Percentiles rank a stretch among this genome's conserved stretches.
phyloP scores from a whole-genome alignment of 1,284 basidiomycete species.

The Xerocomus minutiporus region DNA sequence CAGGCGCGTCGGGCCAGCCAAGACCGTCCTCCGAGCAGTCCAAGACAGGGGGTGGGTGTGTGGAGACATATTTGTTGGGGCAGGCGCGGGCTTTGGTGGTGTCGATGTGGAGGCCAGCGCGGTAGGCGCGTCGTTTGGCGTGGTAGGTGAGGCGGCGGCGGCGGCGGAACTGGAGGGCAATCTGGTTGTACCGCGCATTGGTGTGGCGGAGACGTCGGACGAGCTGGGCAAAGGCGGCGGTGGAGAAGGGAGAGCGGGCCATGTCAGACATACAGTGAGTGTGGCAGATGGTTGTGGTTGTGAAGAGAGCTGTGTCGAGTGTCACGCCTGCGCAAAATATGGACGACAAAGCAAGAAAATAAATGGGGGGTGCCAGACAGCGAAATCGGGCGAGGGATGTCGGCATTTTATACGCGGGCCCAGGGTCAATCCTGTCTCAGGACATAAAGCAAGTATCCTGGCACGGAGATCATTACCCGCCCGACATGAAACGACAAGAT shows the following conservation, averaged over 20 bases:
- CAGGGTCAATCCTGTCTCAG: slow-evolving; percentile 6
- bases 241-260: slow-evolving; percentile 24
- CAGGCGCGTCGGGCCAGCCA: not conserved
- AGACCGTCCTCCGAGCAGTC: slow-evolving; percentile 23
- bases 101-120: slow-evolving; percentile 42
- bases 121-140: slow-evolving; percentile 42
- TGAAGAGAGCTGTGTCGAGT: not conserved
- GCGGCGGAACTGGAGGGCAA: slow-evolving; percentile 37
- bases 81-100: slow-evolving; percentile 39
- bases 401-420: slow-evolving; percentile 8
- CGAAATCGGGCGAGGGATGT: not conserved
- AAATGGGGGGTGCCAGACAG: slow-evolving; percentile 8
- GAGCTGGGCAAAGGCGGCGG: slow-evolving; percentile 35
- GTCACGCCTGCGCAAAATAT: slow-evolving; percentile 22
- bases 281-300: not conserved
- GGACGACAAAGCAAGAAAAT: slow-evolving; percentile 1
- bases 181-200: slow-evolving; percentile 37
- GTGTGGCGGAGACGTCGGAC: slow-evolving; percentile 38
- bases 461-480: too few species aligned
- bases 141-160: slow-evolving; percentile 35
- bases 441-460: slow-evolving; percentile 9
- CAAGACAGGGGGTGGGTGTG: slow-evolving; percentile 41
- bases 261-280: not conserved
- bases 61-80: slow-evolving; percentile 36
- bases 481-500: too few species aligned